phyloP scores from a whole-genome alignment of 257 asterid species.

The Solanum lignicaule region DNA sequence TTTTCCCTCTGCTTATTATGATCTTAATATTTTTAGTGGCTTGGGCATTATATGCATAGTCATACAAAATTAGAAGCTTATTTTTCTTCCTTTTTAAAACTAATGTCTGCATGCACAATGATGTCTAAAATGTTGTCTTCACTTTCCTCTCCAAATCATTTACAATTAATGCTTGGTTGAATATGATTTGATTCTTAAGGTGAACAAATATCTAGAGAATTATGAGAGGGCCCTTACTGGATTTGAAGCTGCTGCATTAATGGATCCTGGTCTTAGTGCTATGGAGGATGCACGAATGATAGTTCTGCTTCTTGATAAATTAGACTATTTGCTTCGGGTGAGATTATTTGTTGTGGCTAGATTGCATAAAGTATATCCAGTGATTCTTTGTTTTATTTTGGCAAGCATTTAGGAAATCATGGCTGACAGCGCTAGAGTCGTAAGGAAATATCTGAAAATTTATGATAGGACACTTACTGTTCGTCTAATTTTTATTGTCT shows the following conservation, averaged over 20 bases:
- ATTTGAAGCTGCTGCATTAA: conserved; percentile 93
- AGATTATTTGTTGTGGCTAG: conserved; percentile 8
- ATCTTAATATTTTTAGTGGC: neutral
- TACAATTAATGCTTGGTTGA: neutral
- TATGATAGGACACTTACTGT: neutral
- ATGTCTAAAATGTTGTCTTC: neutral
- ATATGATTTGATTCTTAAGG: conserved; percentile 28
- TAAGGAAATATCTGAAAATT: neutral
- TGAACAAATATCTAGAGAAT: conserved; percentile 82
- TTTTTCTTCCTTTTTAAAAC: neutral
- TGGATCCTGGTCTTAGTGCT: conserved; percentile 85
- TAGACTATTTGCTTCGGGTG: conserved; percentile 58
- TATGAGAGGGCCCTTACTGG: conserved; percentile 96
- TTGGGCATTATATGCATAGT: neutral
- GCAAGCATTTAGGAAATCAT: neutral
- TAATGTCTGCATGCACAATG: neutral
- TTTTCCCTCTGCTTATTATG: neutral
- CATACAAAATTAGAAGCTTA: neutral
- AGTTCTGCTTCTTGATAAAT: conserved; percentile 62
- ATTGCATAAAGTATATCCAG: neutral
- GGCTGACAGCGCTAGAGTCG: neutral
- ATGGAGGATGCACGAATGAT: conserved; percentile 59
- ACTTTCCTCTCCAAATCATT: neutral
- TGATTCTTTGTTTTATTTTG: neutral
- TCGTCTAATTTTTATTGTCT: neutral